Percentiles rank a stretch among this genome's conserved stretches.
Evolutionary conservation across 768 basidiomycete species (phyloP).

Genomic region (Tricholomella constricta): DNA sequence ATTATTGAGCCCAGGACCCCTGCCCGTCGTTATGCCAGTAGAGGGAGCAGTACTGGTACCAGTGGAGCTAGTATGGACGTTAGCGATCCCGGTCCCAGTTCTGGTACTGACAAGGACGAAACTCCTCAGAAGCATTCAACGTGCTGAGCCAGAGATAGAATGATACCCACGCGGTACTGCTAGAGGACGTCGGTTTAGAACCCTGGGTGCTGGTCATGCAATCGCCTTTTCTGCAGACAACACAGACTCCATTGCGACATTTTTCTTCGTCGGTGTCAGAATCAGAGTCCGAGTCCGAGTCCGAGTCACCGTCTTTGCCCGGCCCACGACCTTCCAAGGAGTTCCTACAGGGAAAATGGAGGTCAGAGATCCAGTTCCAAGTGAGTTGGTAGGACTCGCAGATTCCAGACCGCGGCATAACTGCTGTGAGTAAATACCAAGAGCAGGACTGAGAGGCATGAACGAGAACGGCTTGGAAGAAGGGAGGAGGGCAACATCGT

Average conservation of each 20-base stretch:
- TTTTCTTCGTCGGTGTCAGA: conserved; percentile 10
- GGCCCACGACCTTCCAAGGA: conserved; percentile 5
- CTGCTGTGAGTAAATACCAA: not conserved
- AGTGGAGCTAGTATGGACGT: not conserved
- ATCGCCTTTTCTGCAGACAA: conserved; percentile 2
- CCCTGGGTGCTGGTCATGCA: conserved; percentile 10
- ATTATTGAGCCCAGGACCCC: not conserved
- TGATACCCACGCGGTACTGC: conserved; percentile 1
- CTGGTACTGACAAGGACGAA: not conserved
- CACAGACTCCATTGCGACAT: conserved; percentile 17
- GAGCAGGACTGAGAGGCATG: not conserved
- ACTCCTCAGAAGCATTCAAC: not conserved
- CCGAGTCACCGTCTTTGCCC: conserved; percentile 17
- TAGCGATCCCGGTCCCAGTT: not conserved
- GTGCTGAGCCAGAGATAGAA: not conserved
- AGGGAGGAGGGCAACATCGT: not conserved
- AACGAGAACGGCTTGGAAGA: not conserved
- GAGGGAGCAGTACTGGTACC: not conserved
- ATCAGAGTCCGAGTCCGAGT: conserved; percentile 21
- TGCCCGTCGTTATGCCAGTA: not conserved
- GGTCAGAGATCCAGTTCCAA: not conserved
- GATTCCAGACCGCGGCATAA: not conserved
- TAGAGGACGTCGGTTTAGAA: not conserved
- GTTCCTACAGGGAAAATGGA: not conserved
- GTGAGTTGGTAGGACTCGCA: not conserved